Evolutionary conservation across 2,329 filamentous ascomycete species (phyloP).

Genomic region (Penicillium olsonii): DNA sequence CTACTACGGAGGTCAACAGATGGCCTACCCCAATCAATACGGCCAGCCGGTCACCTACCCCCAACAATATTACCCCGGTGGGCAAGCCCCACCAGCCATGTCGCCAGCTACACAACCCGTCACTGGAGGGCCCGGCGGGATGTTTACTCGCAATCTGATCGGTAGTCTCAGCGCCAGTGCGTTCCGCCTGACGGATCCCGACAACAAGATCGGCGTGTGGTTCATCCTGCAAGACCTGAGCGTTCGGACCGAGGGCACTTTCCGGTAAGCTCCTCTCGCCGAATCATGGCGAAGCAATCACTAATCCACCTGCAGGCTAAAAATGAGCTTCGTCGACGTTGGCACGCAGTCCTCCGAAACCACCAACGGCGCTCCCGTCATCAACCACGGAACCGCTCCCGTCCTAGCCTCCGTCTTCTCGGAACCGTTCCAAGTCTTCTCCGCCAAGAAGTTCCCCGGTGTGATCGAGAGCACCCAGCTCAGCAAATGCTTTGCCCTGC

Average conservation of each 20-base stretch:
- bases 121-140: constrained; percentile 64
- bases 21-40: constrained; percentile 40
- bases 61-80: constrained; percentile 27
- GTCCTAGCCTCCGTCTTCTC: constrained; percentile 85
- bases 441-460: constrained; percentile 96
- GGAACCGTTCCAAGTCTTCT: constrained; percentile 88
- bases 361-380: constrained; percentile 46
- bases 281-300: background rate
- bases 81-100: constrained; percentile 38
- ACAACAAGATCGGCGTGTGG: constrained; percentile 87
- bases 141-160: constrained; percentile 95
- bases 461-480: constrained; percentile 91
- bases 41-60: constrained; percentile 35
- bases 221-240: constrained; percentile 95
- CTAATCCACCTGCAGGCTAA: constrained; percentile 50
- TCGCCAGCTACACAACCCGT: constrained; percentile 38
- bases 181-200: constrained; percentile 75
- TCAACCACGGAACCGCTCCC: constrained; percentile 76
- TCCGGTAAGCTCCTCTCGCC: constrained; percentile 64
- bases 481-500: constrained; percentile 88
- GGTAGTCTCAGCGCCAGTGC: constrained; percentile 88
- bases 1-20: constrained; percentile 38
- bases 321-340: constrained; percentile 83
- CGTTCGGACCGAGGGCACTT: constrained; percentile 87
- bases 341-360: constrained; percentile 51